phyloP scores from a whole-genome alignment of 305 asterid species.

The Fraxinus platypoda region DNA sequence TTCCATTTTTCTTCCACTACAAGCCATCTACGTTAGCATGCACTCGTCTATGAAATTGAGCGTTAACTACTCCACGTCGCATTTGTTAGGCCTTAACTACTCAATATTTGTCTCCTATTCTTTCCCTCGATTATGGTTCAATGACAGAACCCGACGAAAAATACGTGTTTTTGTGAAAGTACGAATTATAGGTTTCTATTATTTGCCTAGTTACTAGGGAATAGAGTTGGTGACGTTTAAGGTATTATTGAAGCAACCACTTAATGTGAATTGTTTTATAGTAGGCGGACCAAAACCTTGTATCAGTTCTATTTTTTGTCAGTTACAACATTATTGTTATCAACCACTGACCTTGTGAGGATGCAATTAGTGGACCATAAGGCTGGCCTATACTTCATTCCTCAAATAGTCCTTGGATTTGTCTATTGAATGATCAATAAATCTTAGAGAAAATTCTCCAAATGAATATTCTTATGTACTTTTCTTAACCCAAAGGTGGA shows the following conservation, averaged over 20 bases:
- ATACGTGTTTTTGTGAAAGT: not conserved
- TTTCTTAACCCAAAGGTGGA: not conserved
- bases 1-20: not conserved
- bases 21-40: not conserved
- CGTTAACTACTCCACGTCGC: not conserved
- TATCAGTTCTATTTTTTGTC: not conserved
- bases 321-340: not conserved
- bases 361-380: conserved; percentile 1
- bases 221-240: not conserved
- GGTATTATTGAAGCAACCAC: not conserved
- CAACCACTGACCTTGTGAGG: not conserved
- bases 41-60: not conserved
- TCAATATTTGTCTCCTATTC: not conserved
- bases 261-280: not conserved
- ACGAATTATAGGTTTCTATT: not conserved
- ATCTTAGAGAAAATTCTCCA: not conserved
- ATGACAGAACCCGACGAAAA: not conserved
- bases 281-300: not conserved
- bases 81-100: not conserved
- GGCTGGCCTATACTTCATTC: not conserved
- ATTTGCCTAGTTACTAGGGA: not conserved
- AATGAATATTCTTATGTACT: not conserved
- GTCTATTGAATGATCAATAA: not conserved
- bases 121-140: not conserved
- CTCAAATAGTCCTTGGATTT: not conserved